phyloP scores from a whole-genome alignment of 2,329 filamentous ascomycete genomes.

The Alternaria burnsii region DNA sequence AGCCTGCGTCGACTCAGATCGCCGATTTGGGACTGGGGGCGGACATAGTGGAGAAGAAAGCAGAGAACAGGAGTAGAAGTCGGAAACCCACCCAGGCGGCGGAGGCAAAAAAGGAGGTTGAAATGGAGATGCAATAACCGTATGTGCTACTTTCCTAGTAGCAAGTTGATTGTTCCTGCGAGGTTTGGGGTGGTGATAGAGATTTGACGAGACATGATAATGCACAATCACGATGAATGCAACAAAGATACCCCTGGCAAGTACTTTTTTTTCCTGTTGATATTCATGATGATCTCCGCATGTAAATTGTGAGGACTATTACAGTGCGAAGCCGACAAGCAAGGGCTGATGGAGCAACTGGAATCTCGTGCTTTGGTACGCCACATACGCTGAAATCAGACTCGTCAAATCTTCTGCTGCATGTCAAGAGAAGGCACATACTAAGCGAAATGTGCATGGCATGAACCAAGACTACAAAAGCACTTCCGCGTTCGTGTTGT shows the following conservation, averaged over 20 bases:
- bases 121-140: conserved; percentile 48
- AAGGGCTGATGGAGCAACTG: too few species aligned
- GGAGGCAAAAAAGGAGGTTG: conserved; percentile 37
- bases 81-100: conserved; percentile 29
- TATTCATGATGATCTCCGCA: too few species aligned
- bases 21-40: conserved; percentile 8
- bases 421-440: too few species aligned
- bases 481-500: too few species aligned
- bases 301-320: too few species aligned
- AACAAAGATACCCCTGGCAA: conserved; percentile 14
- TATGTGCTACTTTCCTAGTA: background rate
- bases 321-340: too few species aligned
- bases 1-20: background rate
- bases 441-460: too few species aligned
- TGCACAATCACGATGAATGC: conserved; percentile 5
- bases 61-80: conserved; percentile 26
- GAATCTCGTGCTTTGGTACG: too few species aligned
- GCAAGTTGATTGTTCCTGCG: background rate
- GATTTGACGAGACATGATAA: background rate
- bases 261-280: too few species aligned
- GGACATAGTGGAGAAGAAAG: conserved; percentile 19
- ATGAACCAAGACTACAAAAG: too few species aligned
- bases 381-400: too few species aligned
- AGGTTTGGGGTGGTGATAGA: background rate
- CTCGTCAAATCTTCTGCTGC: too few species aligned